These are phyloP conservation scores for Acanthochlamys bracteata DNA, from an alignment of 106 monocot species.

Conservation along the genomic window DNA sequence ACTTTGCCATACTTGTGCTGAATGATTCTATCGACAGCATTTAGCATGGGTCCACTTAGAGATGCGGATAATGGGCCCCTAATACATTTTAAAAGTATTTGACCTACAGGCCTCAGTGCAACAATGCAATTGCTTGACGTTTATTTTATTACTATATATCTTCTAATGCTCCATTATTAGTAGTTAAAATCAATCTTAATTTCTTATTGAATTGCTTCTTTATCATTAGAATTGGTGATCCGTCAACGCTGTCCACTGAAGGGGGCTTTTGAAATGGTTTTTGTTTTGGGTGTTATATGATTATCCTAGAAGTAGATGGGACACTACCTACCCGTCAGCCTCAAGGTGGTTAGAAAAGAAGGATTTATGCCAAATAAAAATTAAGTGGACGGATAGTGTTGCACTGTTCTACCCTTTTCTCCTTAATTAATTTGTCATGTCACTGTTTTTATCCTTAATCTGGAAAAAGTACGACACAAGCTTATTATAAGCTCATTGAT, in stretches of 20 bases:
- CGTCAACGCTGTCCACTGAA: constrained; percentile 7
- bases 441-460: neutral
- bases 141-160: neutral
- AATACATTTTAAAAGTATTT: neutral
- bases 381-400: neutral
- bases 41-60: neutral
- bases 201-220: neutral
- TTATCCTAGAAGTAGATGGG: neutral
- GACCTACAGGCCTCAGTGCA: neutral
- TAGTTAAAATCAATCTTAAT: neutral
- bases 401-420: constrained; percentile 1
- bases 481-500: neutral
- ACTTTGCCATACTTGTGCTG: too few species aligned
- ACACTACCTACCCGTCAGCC: neutral
- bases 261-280: constrained; percentile 1
- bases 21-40: too few species aligned
- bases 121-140: neutral
- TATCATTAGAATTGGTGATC: neutral
- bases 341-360: constrained; percentile 1
- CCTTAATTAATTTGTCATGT: neutral
- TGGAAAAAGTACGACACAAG: constrained; percentile 2
- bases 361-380: neutral
- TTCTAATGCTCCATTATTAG: too few species aligned
- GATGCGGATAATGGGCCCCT: neutral
- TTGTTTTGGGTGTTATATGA: constrained; percentile 4